Evolutionary conservation across 768 basidiomycete species (phyloP).

Genomic region (Collybia nuda): DNA sequence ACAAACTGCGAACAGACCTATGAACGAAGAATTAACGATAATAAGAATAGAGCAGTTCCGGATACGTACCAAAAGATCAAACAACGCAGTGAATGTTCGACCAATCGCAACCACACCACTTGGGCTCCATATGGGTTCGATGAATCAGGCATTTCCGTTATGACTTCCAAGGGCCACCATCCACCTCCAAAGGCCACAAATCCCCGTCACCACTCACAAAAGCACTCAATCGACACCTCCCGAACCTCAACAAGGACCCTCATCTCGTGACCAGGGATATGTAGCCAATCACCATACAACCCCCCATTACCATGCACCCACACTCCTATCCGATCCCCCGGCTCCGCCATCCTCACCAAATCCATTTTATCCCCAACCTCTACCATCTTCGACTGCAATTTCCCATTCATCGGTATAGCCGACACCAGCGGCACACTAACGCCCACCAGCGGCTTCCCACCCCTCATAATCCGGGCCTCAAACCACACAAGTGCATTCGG

Average conservation of each 20-base stretch:
- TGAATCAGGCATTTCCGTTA: no score
- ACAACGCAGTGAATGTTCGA: no score
- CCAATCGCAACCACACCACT: no score
- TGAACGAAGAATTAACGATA: no score
- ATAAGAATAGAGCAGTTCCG: no score
- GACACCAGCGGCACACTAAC: neutral
- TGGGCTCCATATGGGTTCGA: no score
- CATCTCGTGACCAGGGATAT: neutral
- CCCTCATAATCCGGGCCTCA: neutral
- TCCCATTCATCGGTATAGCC: neutral
- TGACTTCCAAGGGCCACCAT: no score
- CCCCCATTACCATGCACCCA: conserved; percentile 1
- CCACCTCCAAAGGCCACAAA: no score
- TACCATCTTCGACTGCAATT: neutral
- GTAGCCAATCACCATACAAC: conserved; percentile 2
- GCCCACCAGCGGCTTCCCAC: neutral
- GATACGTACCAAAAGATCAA: no score
- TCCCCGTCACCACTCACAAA: neutral
- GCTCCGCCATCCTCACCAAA: neutral
- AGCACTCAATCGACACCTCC: conserved; percentile 1
- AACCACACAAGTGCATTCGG: neutral
- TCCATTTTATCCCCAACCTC: neutral
- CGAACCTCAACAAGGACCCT: conserved; percentile 1
- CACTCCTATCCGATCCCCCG: neutral
- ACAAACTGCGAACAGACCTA: no score